Percentiles rank a stretch among this genome's conserved stretches.
Conservation (phyloP, 176 grass and related monocot species). For the Musa acuminata region DNA sequence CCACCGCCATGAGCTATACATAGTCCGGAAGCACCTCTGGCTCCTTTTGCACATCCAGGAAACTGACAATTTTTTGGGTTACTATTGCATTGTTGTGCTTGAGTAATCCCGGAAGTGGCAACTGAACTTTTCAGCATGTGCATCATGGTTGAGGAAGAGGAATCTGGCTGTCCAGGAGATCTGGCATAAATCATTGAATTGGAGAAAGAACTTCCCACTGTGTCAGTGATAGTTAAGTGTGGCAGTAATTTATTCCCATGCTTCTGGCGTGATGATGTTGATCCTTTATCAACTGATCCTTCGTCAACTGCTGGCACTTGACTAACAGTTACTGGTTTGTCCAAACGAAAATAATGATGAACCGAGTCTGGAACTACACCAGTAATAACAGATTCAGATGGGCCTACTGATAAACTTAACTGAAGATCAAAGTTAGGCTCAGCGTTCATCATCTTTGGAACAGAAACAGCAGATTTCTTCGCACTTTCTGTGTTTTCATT, state of each 20-base stretch:
- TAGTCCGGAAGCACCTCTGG: constrained; percentile 63
- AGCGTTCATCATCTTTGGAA: background rate
- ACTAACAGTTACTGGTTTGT: background rate
- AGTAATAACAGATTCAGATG: constrained; percentile 19
- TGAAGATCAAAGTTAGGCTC: constrained; percentile 18
- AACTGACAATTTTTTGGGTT: constrained; percentile 52
- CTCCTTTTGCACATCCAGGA: constrained; percentile 64
- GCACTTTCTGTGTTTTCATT: background rate
- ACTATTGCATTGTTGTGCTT: constrained; percentile 23
- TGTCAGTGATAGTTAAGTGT: constrained; percentile 31
- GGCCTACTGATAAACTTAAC: constrained; percentile 19
- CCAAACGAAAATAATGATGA: constrained; percentile 4
- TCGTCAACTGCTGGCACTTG: constrained; percentile 40
- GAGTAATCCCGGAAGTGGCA: constrained; percentile 29
- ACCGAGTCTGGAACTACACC: constrained; percentile 1
- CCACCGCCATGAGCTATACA: constrained; percentile 86
- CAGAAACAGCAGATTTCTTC: constrained; percentile 3
- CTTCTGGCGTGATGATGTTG: constrained; percentile 59
- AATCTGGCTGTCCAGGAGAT: constrained; percentile 12
- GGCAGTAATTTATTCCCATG: constrained; percentile 45
- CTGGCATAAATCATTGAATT: constrained; percentile 10
- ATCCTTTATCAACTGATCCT: constrained; percentile 38
- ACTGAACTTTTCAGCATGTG: constrained; percentile 31
- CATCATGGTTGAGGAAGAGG: constrained; percentile 15
- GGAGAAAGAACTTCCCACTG: constrained; percentile 11